These are phyloP conservation scores for Curvularia eragrostidis DNA, from an alignment of 2,329 filamentous ascomycete species.

Conservation along the genomic window DNA sequence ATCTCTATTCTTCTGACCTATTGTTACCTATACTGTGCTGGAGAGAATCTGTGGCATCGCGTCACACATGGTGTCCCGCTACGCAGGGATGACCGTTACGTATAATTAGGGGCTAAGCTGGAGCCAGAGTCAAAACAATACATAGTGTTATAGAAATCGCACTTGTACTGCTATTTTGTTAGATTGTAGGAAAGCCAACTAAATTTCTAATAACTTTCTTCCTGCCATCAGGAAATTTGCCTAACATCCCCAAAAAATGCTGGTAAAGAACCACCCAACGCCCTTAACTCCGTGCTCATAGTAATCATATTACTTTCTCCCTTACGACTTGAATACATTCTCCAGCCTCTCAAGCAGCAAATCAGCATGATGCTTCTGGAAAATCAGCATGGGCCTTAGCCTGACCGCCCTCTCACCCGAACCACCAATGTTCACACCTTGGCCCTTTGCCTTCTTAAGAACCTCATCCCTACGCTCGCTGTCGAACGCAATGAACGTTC, in stretches of 20 bases:
- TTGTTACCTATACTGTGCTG: too few species aligned
- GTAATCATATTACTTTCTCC: not conserved
- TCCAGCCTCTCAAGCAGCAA: slow-evolving; percentile 80
- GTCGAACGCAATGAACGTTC: slow-evolving; percentile 94
- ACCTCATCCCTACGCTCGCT: slow-evolving; percentile 80
- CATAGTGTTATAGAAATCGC: too few species aligned
- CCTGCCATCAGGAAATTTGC: not conserved
- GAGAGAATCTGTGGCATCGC: too few species aligned
- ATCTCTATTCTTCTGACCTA: too few species aligned
- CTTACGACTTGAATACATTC: slow-evolving; percentile 66
- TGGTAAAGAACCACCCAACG: not conserved
- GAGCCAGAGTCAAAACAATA: too few species aligned
- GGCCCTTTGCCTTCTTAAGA: slow-evolving; percentile 75
- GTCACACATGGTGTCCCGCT: too few species aligned
- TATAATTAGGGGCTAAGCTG: too few species aligned
- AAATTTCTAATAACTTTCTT: not conserved
- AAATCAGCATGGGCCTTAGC: slow-evolving; percentile 87
- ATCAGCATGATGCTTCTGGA: slow-evolving; percentile 90
- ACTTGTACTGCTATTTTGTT: too few species aligned
- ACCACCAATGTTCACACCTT: slow-evolving; percentile 88
- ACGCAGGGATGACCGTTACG: too few species aligned
- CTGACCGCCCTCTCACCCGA: slow-evolving; percentile 77
- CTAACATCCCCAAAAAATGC: not conserved
- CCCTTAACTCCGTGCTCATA: slow-evolving; percentile 2
- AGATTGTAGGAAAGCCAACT: not conserved